Conservation (phyloP, 148 eudicot genomes). For the Silene latifolia region DNA sequence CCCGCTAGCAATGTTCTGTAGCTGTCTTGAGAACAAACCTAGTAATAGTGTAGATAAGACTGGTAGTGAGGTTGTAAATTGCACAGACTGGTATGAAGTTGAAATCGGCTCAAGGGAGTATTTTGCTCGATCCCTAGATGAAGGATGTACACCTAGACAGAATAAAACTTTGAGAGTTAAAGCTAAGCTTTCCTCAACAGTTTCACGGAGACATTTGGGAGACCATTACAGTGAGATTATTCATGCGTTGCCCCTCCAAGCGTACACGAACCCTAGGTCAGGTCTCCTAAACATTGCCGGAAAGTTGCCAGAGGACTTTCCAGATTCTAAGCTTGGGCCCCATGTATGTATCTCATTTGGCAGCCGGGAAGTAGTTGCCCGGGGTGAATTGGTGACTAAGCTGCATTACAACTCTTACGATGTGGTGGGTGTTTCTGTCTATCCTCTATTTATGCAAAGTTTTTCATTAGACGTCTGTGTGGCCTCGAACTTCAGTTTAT, state of each 20-base stretch:
- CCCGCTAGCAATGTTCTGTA: constrained; percentile 62
- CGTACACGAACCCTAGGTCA: constrained; percentile 58
- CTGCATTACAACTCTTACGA: constrained; percentile 56
- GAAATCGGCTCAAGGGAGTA: constrained; percentile 54
- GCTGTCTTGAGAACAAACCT: constrained; percentile 52
- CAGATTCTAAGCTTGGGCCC: constrained; percentile 63
- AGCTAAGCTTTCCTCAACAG: constrained; percentile 54
- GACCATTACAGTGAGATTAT: constrained; percentile 54
- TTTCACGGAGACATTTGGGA: constrained; percentile 55
- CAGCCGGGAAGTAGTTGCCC: constrained; percentile 54
- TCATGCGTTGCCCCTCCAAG: constrained; percentile 64
- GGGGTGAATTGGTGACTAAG: constrained; percentile 62
- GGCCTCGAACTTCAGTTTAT: background rate
- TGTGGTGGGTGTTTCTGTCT: constrained; percentile 42
- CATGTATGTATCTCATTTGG: constrained; percentile 64
- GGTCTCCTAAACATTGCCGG: constrained; percentile 70
- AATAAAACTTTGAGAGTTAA: constrained; percentile 55
- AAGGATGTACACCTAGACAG: constrained; percentile 38
- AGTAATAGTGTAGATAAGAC: constrained; percentile 36
- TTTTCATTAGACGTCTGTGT: constrained; percentile 1
- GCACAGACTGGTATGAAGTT: constrained; percentile 77
- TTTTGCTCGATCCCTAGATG: constrained; percentile 52
- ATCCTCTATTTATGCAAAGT: background rate
- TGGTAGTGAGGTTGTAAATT: constrained; percentile 32
- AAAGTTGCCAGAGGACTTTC: constrained; percentile 50